A percentile compares a stretch with the other conserved stretches of the same genome.
Evolutionary conservation across 306 rosid genomes (phyloP).

Genomic region (Mucuna pruriens): DNA sequence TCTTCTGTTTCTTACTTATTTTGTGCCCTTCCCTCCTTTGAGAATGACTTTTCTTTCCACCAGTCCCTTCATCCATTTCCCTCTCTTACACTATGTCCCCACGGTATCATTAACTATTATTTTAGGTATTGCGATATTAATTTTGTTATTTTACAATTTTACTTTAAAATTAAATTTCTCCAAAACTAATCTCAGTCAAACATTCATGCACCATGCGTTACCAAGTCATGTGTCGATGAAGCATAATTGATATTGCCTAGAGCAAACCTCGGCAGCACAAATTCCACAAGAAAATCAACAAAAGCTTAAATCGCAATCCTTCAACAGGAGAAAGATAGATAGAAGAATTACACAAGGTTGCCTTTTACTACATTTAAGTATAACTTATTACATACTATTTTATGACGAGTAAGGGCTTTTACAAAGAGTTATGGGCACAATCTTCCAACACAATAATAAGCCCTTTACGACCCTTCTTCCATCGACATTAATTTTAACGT

Average conservation of each 20-base stretch:
- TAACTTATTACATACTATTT: slow-evolving; percentile 35
- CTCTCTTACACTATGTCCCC: not conserved
- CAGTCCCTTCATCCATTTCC: not conserved
- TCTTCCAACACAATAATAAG: slow-evolving; percentile 17
- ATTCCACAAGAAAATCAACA: not conserved
- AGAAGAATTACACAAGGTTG: not conserved
- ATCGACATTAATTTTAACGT: not conserved
- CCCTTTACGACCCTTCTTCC: slow-evolving; percentile 20
- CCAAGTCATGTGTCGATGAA: not conserved
- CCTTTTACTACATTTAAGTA: slow-evolving; percentile 28
- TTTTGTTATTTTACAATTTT: not conserved
- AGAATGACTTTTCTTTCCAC: not conserved
- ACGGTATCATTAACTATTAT: not conserved
- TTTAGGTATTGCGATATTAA: too few relatives aligned
- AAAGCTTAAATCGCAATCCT: not conserved
- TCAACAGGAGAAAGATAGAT: not conserved
- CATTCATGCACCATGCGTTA: not conserved
- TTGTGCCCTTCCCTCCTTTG: not conserved
- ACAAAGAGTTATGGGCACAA: slow-evolving; percentile 37
- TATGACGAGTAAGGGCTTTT: slow-evolving; percentile 17
- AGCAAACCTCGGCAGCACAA: not conserved
- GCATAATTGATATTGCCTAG: not conserved
- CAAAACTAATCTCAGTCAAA: not conserved
- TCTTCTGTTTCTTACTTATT: not conserved
- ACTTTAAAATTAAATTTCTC: not conserved